Percentiles rank a stretch among this genome's conserved stretches.
phyloP scores from a whole-genome alignment of 139 green algal species.

The Diplosphaera chodatii region DNA sequence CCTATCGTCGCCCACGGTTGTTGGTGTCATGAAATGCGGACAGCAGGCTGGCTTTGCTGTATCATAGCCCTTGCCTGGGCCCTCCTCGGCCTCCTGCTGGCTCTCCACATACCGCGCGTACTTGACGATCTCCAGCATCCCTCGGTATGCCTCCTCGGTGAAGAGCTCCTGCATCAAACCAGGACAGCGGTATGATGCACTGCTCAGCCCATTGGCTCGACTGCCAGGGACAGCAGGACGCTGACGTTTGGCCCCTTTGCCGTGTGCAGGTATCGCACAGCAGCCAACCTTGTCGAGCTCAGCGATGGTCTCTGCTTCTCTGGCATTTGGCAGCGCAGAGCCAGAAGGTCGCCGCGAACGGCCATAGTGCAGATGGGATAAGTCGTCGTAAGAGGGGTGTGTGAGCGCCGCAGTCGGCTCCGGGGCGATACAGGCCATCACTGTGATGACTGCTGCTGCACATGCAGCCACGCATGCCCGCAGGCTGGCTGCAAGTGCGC shows the following conservation, averaged over 20 bases:
- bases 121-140: conserved; percentile 26
- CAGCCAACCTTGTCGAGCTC: conserved; percentile 11
- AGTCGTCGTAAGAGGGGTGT: neutral
- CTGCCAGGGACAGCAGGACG: no score
- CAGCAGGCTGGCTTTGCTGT: no score
- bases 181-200: neutral
- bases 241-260: no score
- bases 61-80: neutral
- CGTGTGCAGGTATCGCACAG: no score
- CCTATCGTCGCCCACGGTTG: no score
- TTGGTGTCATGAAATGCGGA: no score
- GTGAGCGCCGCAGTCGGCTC: neutral
- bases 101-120: conserved; percentile 25
- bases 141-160: conserved; percentile 17
- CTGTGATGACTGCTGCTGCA: neutral
- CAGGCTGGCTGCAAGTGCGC: neutral
- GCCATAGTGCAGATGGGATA: neutral
- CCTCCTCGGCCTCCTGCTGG: conserved; percentile 1
- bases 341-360: no score
- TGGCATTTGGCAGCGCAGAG: conserved; percentile 1
- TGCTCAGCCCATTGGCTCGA: no score
- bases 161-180: conserved; percentile 9
- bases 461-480: no score
- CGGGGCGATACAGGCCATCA: neutral
- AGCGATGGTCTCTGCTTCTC: conserved; percentile 14